phyloP scores from a whole-genome alignment of 768 basidiomycete genomes.

The Multifurca ochricompacta region DNA sequence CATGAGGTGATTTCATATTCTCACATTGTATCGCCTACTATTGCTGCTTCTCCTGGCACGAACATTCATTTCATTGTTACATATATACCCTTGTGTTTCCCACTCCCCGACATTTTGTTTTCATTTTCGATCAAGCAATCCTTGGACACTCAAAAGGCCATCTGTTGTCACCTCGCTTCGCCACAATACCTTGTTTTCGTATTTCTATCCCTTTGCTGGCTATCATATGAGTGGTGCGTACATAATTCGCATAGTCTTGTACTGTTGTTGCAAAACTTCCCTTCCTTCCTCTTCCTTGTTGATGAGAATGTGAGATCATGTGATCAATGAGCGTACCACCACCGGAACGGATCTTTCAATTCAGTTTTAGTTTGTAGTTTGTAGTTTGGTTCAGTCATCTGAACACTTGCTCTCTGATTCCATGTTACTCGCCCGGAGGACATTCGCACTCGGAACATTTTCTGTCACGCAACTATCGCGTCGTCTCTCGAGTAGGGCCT shows the following conservation, averaged over 20 bases:
- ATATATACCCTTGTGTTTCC: slow-evolving; percentile 4
- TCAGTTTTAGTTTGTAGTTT: too few species aligned
- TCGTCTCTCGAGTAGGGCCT: slow-evolving; percentile 60
- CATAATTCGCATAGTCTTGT: background rate
- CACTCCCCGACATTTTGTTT: background rate
- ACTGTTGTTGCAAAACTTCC: background rate
- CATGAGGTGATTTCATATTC: slow-evolving; percentile 15
- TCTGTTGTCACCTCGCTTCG: background rate
- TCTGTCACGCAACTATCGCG: slow-evolving; percentile 30
- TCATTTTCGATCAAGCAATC: background rate
- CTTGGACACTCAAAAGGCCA: background rate
- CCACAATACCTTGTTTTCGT: background rate
- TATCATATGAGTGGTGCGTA: background rate
- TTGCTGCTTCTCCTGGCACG: background rate
- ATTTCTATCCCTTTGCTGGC: background rate
- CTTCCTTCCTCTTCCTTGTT: background rate
- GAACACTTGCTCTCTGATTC: background rate
- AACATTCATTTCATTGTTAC: background rate
- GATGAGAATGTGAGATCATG: background rate
- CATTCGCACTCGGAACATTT: slow-evolving; percentile 4
- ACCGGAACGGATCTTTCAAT: slow-evolving; percentile 11
- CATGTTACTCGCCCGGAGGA: slow-evolving; percentile 14
- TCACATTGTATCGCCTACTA: background rate
- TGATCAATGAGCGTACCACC: background rate
- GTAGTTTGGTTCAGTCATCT: too few species aligned